A percentile compares a stretch with the other conserved stretches of the same genome.
phyloP scores from a whole-genome alignment of 2,329 filamentous ascomycete species.

The Diaporthe sp. region DNA sequence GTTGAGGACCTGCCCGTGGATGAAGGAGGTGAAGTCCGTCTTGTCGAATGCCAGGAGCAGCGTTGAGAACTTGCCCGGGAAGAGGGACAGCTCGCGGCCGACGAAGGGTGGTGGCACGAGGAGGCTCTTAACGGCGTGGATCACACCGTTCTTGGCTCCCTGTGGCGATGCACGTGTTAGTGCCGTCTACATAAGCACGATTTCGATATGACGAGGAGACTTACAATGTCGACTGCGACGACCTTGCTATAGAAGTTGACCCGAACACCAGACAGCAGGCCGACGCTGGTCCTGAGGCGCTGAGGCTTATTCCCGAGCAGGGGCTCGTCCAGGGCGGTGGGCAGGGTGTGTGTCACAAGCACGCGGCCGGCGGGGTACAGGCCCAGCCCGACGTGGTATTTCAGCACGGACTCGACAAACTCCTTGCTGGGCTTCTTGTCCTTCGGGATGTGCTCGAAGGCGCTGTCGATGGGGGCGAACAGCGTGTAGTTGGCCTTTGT shows the following conservation, averaged over 20 bases:
- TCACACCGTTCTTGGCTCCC: conserved; percentile 82
- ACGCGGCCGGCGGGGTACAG: conserved; percentile 76
- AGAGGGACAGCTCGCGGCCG: conserved; percentile 67
- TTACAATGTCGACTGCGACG: conserved; percentile 77
- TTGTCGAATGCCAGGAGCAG: conserved; percentile 80
- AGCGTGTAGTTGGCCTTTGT: conserved; percentile 82
- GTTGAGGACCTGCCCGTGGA: conserved; percentile 64
- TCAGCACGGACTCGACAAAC: conserved; percentile 74
- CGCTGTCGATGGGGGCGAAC: conserved; percentile 83
- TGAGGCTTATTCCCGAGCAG: conserved; percentile 76
- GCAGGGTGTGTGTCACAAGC: conserved; percentile 79
- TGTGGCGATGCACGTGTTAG: conserved; percentile 45
- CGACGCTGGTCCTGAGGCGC: conserved; percentile 77
- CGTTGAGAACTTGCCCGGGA: conserved; percentile 84
- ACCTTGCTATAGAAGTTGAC: conserved; percentile 85
- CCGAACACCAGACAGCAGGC: conserved; percentile 70
- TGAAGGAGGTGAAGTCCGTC: conserved; percentile 75
- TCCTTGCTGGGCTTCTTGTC: conserved; percentile 76
- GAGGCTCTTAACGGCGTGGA: conserved; percentile 81
- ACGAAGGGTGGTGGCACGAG: conserved; percentile 81
- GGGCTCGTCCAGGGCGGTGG: conserved; percentile 72
- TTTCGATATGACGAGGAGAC: conserved; percentile 42
- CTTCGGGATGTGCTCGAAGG: conserved; percentile 74
- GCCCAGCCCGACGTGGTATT: conserved; percentile 81
- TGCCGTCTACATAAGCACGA: no score